Evolutionary conservation across 805 yeast species (phyloP).

Genomic region (Candida mattraensis): DNA sequence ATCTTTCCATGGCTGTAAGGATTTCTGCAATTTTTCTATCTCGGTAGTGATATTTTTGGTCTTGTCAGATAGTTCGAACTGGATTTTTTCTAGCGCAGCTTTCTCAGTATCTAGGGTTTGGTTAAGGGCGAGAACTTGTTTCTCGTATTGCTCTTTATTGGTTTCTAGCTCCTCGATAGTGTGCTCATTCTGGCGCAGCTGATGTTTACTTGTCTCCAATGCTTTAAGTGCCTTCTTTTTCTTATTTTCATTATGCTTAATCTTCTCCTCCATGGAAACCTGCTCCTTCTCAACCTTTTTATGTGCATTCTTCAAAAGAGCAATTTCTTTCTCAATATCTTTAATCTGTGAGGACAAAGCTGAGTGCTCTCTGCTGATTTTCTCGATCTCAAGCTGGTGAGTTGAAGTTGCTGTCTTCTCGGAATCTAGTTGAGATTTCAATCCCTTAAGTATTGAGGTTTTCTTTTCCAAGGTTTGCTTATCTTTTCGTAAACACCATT

Average conservation of each 20-base stretch:
- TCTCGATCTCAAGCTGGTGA: constrained; percentile 38
- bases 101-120: constrained; percentile 52
- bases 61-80: constrained; percentile 66
- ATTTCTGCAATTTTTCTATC: constrained; percentile 60
- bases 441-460: constrained; percentile 36
- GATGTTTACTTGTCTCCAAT: constrained; percentile 46
- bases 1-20: constrained; percentile 82
- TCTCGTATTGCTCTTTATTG: constrained; percentile 43
- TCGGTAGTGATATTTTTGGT: constrained; percentile 67
- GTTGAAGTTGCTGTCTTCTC: constrained; percentile 45
- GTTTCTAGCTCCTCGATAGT: constrained; percentile 46
- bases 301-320: constrained; percentile 36
- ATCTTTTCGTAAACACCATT: constrained; percentile 46
- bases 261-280: constrained; percentile 74
- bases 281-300: constrained; percentile 53
- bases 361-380: constrained; percentile 32
- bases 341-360: constrained; percentile 24
- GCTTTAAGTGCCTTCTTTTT: constrained; percentile 58
- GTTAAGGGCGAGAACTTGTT: constrained; percentile 47
- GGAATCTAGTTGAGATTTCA: constrained; percentile 39
- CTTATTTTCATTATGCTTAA: constrained; percentile 62
- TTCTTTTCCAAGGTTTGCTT: constrained; percentile 41
- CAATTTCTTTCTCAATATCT: constrained; percentile 25
- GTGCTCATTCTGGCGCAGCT: constrained; percentile 44
- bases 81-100: constrained; percentile 57